These are phyloP conservation scores for Hordeum vulgare DNA, from an alignment of 176 grass and related monocot genomes.

Conservation along the genomic window MorexV3_pseudomolecules_assembly NC_058522.1:583356241-583356740, in stretches of 20 bases:
- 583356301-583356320: background rate
- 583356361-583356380: background rate
- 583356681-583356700: constrained; percentile 70
- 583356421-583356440: background rate
- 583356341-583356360: background rate
- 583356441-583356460: background rate
- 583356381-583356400: background rate
- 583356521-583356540: constrained; percentile 12
- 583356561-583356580: constrained; percentile 5
- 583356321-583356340: background rate
- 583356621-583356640: background rate
- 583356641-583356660: background rate
- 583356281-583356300: background rate
- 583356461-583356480: background rate
- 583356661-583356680: constrained; percentile 32
- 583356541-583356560: background rate
- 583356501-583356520: background rate
- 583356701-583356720: constrained; percentile 63
- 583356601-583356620: background rate
- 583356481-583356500: background rate
- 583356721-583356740: constrained; percentile 65
- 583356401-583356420: background rate
- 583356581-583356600: background rate
- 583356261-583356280: too few species aligned
- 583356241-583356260: too few species aligned